phyloP scores from a whole-genome alignment of 2,329 filamentous ascomycete species.

The Rhynchosporium graminicola region DNA sequence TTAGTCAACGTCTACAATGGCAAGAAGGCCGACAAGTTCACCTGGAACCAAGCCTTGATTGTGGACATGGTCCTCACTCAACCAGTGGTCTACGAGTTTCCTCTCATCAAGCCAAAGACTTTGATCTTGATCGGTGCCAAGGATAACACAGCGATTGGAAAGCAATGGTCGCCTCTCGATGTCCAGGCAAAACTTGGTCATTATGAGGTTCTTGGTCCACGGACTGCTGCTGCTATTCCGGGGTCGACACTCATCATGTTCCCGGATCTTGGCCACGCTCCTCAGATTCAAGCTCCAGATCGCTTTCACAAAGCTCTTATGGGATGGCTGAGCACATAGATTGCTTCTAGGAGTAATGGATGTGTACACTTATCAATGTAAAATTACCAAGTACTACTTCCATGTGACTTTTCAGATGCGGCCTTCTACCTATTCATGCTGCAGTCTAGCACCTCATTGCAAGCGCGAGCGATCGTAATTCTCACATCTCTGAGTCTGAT shows the following conservation, averaged over 20 bases:
- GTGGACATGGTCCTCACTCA: constrained; percentile 58
- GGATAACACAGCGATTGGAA: constrained; percentile 57
- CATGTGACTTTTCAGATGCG: neutral
- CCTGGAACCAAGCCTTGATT: constrained; percentile 51
- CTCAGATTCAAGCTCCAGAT: constrained; percentile 53
- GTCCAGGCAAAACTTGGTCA: constrained; percentile 50
- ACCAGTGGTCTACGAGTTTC: constrained; percentile 53
- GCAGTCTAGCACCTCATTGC: no score
- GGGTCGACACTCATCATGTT: constrained; percentile 50
- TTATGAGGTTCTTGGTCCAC: constrained; percentile 51
- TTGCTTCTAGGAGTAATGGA: neutral
- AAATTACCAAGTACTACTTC: neutral
- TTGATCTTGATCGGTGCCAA: constrained; percentile 53
- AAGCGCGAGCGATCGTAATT: no score
- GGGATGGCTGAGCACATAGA: constrained; percentile 43
- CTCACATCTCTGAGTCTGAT: no score
- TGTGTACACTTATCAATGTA: neutral
- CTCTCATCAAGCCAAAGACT: constrained; percentile 47
- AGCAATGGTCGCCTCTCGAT: constrained; percentile 48
- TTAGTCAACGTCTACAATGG: constrained; percentile 53
- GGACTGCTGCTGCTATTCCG: constrained; percentile 47
- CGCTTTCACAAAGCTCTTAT: constrained; percentile 50
- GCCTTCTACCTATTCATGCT: neutral
- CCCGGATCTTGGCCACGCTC: constrained; percentile 51
- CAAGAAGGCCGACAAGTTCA: constrained; percentile 45